Evolutionary conservation across 1,139 yeast species (phyloP), one percentile per base, ranked within the genome.

Genomic region (Zygosaccharomyces sapae): DNA sequence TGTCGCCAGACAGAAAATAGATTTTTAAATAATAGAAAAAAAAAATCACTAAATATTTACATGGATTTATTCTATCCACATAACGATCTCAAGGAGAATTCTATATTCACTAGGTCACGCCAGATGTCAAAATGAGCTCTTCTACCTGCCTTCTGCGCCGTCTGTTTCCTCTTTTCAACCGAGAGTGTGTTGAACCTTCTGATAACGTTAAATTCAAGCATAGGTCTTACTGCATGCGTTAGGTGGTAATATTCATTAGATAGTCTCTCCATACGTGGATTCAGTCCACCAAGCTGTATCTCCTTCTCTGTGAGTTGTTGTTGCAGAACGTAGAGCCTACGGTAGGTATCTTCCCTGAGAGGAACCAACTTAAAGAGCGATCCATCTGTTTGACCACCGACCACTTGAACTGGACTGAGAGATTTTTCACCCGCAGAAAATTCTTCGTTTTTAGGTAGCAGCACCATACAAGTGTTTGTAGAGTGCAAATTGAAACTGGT

Each of bases 361-460:
- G 97, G 97, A 37, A 80, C 71, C n/a, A 92, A 79, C 41, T 79
- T 76, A 58, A 80, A 80, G 35, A 92, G 69, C 0, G 90, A 81
- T 0, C 98, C 98, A 61, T 90, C 96, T 2, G 75, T 70, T 8
- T 86, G 81, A 0, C 83, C 81, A 2, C 92, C 95, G 41, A 90
- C 66, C 5, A 75, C 69, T 57, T 81, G 86, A 64, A 72, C 80
- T 10, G 75, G 54, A 8, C 49, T 48, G 1, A 45, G 34, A 9
- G 33, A 33, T 19, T 34, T 52, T 12, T 55, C 56, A 4, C 47
- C 54, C 5, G 50, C 53, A 16, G 56, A 44, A 45, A 67, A 65
- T 49, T 68, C 70, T 22, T 61, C 62, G 38, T 65, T 62, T 46
- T 58, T 67, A 1, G 87, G 86, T 4, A 82, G 57, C 52, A 80